These are phyloP conservation scores for Rhizoclosmatium sp. DNA, from an alignment of 192 early-diverging fungal species.

Conservation along the genomic window DNA sequence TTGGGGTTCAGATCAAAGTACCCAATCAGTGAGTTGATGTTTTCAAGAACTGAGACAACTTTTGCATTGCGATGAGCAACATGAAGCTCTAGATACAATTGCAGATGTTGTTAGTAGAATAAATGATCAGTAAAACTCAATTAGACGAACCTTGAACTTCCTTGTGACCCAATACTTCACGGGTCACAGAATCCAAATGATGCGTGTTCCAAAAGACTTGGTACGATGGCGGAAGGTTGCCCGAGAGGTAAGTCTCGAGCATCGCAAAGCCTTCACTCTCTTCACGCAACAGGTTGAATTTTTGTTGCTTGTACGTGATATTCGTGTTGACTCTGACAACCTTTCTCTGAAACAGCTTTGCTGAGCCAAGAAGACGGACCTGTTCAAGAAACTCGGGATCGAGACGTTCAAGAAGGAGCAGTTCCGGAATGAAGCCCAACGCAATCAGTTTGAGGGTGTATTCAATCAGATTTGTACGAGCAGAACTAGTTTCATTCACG, in stretches of 20 bases:
- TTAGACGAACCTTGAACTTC: neutral
- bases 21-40: conserved; percentile 65
- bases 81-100: neutral
- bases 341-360: conserved; percentile 48
- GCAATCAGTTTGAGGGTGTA: neutral
- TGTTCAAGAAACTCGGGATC: conserved; percentile 62
- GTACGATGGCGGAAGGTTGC: conserved; percentile 39
- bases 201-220: conserved; percentile 24
- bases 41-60: conserved; percentile 45
- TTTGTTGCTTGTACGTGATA: conserved; percentile 76
- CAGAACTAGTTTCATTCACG: neutral
- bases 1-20: conserved; percentile 86
- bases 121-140: too few relatives aligned
- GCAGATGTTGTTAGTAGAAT: too few relatives aligned
- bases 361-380: conserved; percentile 56
- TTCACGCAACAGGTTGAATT: conserved; percentile 84
- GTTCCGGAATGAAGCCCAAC: conserved; percentile 51
- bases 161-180: neutral
- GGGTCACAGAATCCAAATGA: neutral
- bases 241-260: conserved; percentile 67
- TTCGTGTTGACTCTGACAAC: conserved; percentile 64
- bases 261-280: conserved; percentile 84
- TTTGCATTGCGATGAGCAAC: conserved; percentile 23
- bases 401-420: conserved; percentile 61
- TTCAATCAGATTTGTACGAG: neutral